Evolutionary conservation across 2,329 filamentous ascomycete species (phyloP).

Genomic region (Fusarium sp.): DNA sequence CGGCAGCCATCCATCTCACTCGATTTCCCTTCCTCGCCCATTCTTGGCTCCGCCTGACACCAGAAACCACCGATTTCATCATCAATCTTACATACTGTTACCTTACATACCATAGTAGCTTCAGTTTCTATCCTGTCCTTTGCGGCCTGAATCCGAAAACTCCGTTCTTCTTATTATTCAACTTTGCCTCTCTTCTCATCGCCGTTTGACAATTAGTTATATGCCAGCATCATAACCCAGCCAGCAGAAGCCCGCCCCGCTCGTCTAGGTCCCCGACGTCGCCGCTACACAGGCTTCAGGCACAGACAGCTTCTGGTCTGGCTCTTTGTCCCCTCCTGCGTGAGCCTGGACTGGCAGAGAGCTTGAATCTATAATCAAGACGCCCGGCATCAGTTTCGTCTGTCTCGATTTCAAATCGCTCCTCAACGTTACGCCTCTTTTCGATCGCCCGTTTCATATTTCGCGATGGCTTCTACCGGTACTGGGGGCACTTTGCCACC

Average conservation of each 20-base stretch:
- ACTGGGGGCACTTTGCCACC: constrained; percentile 55
- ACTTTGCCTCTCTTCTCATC: constrained; percentile 3
- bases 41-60: constrained; percentile 36
- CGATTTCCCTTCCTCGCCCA: constrained; percentile 8
- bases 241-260: constrained; percentile 27
- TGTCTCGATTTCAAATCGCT: constrained; percentile 13
- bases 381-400: neutral
- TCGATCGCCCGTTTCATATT: constrained; percentile 3
- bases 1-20: constrained; percentile 21
- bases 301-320: constrained; percentile 11
- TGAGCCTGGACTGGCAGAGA: constrained; percentile 41
- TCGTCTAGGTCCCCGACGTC: constrained; percentile 33
- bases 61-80: constrained; percentile 39
- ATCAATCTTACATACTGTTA: constrained; percentile 39
- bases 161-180: constrained; percentile 17
- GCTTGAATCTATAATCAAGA: constrained; percentile 41
- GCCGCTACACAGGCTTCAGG: constrained; percentile 27
- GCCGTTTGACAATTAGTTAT: constrained; percentile 7
- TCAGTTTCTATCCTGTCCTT: constrained; percentile 12
- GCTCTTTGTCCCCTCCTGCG: constrained; percentile 42
- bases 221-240: constrained; percentile 8
- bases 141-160: constrained; percentile 37
- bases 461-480: constrained; percentile 62
- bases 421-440: constrained; percentile 3
- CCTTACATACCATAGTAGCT: constrained; percentile 16